Percentiles rank a stretch among this genome's conserved stretches.
These are phyloP conservation scores for Tuber calosporum DNA, from an alignment of 495 filamentous ascomycete species.

Conservation along the genomic window DNA sequence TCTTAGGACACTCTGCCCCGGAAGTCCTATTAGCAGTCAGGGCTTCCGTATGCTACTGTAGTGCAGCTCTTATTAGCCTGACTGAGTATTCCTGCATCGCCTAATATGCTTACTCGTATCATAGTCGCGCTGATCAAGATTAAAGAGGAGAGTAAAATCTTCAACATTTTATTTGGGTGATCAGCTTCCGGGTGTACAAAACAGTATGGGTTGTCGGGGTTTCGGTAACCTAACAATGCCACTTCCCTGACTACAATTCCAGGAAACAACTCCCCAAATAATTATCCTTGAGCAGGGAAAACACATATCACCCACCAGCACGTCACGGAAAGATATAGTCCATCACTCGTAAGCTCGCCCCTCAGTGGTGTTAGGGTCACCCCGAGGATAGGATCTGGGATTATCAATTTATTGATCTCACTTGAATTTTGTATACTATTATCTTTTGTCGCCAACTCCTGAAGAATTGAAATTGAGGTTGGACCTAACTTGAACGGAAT, in stretches of 20 bases:
- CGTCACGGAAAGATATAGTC: background rate
- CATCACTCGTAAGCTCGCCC: background rate
- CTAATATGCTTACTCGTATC: background rate
- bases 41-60: background rate
- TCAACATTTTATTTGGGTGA: too few species aligned
- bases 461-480: too few species aligned
- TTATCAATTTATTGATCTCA: too few species aligned
- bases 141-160: background rate
- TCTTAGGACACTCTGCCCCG: too few species aligned
- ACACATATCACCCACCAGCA: background rate
- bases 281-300: background rate
- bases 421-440: too few species aligned
- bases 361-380: background rate
- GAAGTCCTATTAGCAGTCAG: background rate
- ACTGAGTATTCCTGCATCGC: background rate
- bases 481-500: too few species aligned
- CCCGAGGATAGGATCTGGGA: too few species aligned
- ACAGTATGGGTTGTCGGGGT: too few species aligned
- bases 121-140: background rate
- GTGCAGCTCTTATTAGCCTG: background rate
- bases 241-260: background rate
- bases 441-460: too few species aligned
- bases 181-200: too few species aligned
- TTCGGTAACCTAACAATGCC: background rate
- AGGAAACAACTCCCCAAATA: background rate